Evolutionary conservation across 2,329 filamentous ascomycete species (phyloP).

Genomic region (Allantophomopsis lycopodina): DNA sequence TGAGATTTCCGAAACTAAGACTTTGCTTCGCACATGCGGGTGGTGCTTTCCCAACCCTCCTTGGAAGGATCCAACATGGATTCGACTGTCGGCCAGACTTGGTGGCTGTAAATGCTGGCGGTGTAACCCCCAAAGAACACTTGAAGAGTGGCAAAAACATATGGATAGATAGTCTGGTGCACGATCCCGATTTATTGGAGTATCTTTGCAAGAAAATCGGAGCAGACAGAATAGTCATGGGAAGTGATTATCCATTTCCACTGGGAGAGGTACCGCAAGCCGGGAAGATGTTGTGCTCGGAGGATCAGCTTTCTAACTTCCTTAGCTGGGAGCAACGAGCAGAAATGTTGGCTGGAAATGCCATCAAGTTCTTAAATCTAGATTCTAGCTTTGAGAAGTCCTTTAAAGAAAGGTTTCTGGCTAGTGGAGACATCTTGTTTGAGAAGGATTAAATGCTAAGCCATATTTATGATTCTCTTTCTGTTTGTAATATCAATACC

Average conservation of each 20-base stretch:
- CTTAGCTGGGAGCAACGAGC: constrained; percentile 19
- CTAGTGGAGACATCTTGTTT: too few species aligned
- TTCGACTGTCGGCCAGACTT: constrained; percentile 21
- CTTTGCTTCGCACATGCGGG: constrained; percentile 22
- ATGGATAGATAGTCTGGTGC: constrained; percentile 21
- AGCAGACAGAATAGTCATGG: constrained; percentile 17
- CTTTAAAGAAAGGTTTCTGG: constrained; percentile 9
- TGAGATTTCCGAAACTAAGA: constrained; percentile 16
- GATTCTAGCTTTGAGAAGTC: constrained; percentile 12
- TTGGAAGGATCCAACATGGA: constrained; percentile 21
- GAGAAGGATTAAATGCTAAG: neutral
- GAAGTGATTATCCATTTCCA: constrained; percentile 22
- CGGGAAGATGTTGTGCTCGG: constrained; percentile 18
- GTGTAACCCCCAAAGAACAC: constrained; percentile 17
- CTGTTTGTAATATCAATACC: neutral
- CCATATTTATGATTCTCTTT: neutral
- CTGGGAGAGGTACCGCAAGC: constrained; percentile 21
- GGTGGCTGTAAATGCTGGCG: constrained; percentile 16
- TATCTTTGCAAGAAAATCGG: constrained; percentile 20
- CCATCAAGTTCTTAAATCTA: constrained; percentile 18
- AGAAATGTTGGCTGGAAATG: constrained; percentile 18
- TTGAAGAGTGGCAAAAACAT: constrained; percentile 14
- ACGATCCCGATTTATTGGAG: constrained; percentile 21
- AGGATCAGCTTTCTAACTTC: constrained; percentile 14
- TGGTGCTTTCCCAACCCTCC: constrained; percentile 20